Evolutionary conservation across 768 basidiomycete species (phyloP), one percentile per base, ranked within the genome.

Genomic region (Lactarius indigo): DNA sequence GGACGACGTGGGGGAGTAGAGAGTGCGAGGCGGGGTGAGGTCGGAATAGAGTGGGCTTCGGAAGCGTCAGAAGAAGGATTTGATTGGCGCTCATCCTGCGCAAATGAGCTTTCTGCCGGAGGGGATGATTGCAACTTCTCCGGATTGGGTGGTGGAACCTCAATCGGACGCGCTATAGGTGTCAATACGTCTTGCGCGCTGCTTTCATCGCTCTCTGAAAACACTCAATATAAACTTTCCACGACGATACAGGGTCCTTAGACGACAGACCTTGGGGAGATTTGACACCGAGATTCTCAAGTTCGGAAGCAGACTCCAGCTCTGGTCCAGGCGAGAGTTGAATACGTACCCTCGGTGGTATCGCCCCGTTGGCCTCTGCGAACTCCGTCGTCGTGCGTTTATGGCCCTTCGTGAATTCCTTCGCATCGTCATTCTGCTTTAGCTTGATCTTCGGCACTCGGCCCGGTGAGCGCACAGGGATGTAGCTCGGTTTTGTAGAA

Each of bases 1-100:
- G 75, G 69, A 55, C 75, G 78, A 33, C 79, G 80, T 12, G 83
- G 83, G 8, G 86, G 86, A 1, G 87, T 86, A 50, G 79, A 74
- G 55, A 81, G 75, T 8, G 69, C 60, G 41, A 61, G 30, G n/a
- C 30, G 69, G 13, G 74, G 69, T 8, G 70, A 73, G 35, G 41
- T 73, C 72, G 68, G 59, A 30, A 58, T 37, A 17, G 59, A 39
- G 26, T 37, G 59, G 9, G 57, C 13, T 8, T 57, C 61, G 12
- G 52, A 28, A 20, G 58, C 57, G 2, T 59, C 58, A 9, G 54
- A 35, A 30, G 58, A 18, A 31, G 64, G 42, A 7, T 31, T 44
- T 30, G 55, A 35, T 57, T 31, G 58, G 33, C 15, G 58, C 50
- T 33, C 63, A 39, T 47, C 20, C 15, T 31, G 57, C 2, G 7